Base-by-base conservation (phyloP, 1,284 basidiomycete species). In the Papiliotrema laurentii region DNA sequence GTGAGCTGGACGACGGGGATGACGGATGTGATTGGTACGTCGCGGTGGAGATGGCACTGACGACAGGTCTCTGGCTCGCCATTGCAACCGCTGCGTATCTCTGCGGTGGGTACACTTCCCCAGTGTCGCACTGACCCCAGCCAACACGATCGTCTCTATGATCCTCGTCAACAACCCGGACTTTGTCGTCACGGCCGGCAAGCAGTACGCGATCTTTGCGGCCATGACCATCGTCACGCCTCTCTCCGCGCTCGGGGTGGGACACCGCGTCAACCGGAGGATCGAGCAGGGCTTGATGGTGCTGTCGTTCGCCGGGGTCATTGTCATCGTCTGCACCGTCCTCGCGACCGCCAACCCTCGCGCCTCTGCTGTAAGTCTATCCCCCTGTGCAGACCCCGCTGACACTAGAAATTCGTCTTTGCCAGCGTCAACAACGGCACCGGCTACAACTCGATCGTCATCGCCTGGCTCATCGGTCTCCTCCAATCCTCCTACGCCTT, bases 171-270 rank as follows among this genome's bases (percentile, higher is more conserved):
- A 60, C 60, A 53, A 57, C 22, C 42, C 54, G 53, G 34, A 57
- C 54, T 48, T 54, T 51, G 50, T 60, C 53, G 30, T 86, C 56
- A 60, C 86, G 84, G 62, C 83, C 84, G 49, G 58, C 53, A 53
- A 52, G 30, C 53, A 58, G 27, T 58, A 58, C 35, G 56, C 40
- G 16, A 55, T 58, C 46, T 58, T 55, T 42, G 45, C 50, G 2
- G 56, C 50, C 18, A 53, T 58, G 48, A 55, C 51, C 21, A 42
- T 58, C 18, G 47, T 58, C 33, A 54, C 44, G 1, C 56, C 56
- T 9, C 43, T 55, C 3, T 45, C 51, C 5, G 49, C 45, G 4
- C 27, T 53, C 18, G 45, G 47, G 7, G 45, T 53, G 5, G 51
- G 53, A 22, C 40, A 33, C 36, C 52, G 53, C 25, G 46, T 50